A percentile compares a stretch with the other conserved stretches of the same genome.
Conservation (phyloP, 306 rosid species). For the Cucurbita ficifolia region DNA sequence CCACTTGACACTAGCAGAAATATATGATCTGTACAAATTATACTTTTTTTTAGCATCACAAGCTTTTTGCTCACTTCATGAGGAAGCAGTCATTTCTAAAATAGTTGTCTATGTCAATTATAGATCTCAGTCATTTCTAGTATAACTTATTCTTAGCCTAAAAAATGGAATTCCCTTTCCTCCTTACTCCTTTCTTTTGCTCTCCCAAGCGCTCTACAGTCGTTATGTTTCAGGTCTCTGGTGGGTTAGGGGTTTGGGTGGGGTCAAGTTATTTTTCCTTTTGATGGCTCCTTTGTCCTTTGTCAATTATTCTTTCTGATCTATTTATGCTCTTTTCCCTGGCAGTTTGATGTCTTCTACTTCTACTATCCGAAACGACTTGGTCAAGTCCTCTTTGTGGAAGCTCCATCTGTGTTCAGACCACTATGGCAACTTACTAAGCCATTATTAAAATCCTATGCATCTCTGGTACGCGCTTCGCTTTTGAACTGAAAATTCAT, state of each 20-base stretch:
- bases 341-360: slow-evolving; percentile 85
- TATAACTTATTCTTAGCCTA: neutral
- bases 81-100: neutral
- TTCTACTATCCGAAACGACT: slow-evolving; percentile 72
- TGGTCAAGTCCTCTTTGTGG: slow-evolving; percentile 74
- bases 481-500: neutral
- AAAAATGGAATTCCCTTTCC: neutral
- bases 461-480: slow-evolving; percentile 50
- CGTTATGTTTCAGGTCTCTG: neutral
- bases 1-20: neutral
- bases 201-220: neutral
- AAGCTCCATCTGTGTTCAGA: slow-evolving; percentile 72
- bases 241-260: neutral
- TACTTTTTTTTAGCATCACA: neutral
- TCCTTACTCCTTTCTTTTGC: neutral
- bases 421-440: slow-evolving; percentile 78
- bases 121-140: too few relatives aligned
- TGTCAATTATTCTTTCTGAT: neutral
- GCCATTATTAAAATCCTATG: slow-evolving; percentile 69
- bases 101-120: too few relatives aligned
- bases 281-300: neutral
- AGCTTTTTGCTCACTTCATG: neutral
- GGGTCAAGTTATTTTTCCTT: neutral
- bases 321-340: slow-evolving; percentile 4
- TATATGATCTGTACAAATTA: neutral